These are phyloP conservation scores for Epichloe scottii DNA, from an alignment of 2,329 filamentous ascomycete species.

Conservation along the genomic window DNA sequence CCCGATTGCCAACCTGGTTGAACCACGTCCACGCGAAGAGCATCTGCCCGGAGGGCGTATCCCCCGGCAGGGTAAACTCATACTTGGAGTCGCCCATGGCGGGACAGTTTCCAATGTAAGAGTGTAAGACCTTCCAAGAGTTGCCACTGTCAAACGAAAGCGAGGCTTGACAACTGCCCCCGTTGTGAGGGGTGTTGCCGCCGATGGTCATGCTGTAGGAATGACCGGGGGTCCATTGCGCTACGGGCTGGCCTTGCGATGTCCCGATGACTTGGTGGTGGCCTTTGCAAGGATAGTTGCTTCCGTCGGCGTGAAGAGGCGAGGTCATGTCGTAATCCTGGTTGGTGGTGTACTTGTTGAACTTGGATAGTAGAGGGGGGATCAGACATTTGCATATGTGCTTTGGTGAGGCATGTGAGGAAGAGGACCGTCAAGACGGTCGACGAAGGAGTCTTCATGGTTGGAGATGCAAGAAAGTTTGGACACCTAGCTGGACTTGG, in stretches of 20 bases:
- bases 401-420: conserved; percentile 15
- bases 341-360: conserved; percentile 34
- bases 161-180: conserved; percentile 51
- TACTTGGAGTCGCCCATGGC: conserved; percentile 12
- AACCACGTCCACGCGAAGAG: conserved; percentile 53
- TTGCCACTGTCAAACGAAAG: conserved; percentile 47
- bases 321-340: conserved; percentile 62
- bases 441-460: conserved; percentile 29
- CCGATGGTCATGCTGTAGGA: conserved; percentile 40
- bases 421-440: conserved; percentile 17
- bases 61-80: conserved; percentile 40
- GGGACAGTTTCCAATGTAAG: conserved; percentile 24
- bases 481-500: neutral
- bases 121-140: conserved; percentile 40
- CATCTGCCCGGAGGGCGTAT: conserved; percentile 34
- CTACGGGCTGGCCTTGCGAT: conserved; percentile 37
- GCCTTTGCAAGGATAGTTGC: conserved; percentile 68
- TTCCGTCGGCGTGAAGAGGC: conserved; percentile 47
- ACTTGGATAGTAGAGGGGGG: conserved; percentile 42
- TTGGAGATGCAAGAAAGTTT: conserved; percentile 9
- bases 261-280: conserved; percentile 36
- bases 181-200: conserved; percentile 38
- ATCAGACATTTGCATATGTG: conserved; percentile 43
- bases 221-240: conserved; percentile 39
- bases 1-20: conserved; percentile 49